Evolutionary conservation across 345 rosid species (phyloP).

Genomic region (Arabis alpina): DNA sequence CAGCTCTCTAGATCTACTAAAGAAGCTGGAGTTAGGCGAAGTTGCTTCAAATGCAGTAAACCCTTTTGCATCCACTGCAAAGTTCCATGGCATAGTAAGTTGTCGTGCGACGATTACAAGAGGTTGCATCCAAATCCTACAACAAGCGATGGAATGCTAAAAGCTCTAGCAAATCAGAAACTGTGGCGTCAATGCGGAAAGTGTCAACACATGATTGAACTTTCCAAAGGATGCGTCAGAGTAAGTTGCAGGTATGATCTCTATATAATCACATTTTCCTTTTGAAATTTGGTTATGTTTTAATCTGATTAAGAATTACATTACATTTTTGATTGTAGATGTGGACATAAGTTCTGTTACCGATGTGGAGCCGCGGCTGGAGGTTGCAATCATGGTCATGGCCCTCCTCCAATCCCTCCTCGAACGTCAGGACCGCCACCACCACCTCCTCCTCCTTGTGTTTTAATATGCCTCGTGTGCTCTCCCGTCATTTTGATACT

Average conservation of each 20-base stretch:
- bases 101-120: constrained; percentile 52
- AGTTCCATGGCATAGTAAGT: constrained; percentile 64
- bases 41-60: constrained; percentile 55
- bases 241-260: constrained; percentile 50
- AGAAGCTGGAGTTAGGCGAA: constrained; percentile 48
- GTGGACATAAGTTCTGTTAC: constrained; percentile 57
- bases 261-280: background rate
- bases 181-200: constrained; percentile 53
- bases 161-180: constrained; percentile 45
- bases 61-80: constrained; percentile 68
- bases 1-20: constrained; percentile 47
- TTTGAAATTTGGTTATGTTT: constrained; percentile 2
- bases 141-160: constrained; percentile 48
- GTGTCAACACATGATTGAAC: constrained; percentile 55
- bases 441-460: too few relatives aligned
- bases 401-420: background rate
- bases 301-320: background rate
- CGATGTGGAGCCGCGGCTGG: constrained; percentile 44
- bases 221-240: constrained; percentile 48
- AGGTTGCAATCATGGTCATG: constrained; percentile 10
- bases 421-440: too few relatives aligned
- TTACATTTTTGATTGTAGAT: constrained; percentile 38
- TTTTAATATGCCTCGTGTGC: too few relatives aligned
- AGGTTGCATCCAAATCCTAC: constrained; percentile 40
- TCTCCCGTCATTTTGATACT: too few relatives aligned